These are phyloP conservation scores for Luzula sylvatica DNA, from an alignment of 176 grass and related monocot genomes.

Conservation along the genomic window DNA sequence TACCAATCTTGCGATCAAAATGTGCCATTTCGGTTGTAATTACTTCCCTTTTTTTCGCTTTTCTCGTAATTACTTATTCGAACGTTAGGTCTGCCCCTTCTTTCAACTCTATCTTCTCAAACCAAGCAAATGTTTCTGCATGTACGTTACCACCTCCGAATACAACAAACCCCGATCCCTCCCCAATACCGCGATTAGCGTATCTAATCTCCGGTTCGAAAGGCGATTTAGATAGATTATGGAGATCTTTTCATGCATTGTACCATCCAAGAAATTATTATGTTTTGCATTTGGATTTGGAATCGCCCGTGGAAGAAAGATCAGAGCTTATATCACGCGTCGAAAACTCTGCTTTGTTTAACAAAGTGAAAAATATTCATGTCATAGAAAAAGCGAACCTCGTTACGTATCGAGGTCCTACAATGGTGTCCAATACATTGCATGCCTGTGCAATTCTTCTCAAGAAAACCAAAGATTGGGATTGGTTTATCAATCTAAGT, in stretches of 20 bases:
- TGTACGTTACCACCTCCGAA: neutral
- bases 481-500: slow-evolving; percentile 99
- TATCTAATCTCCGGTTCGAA: slow-evolving; percentile 83
- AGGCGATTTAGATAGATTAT: slow-evolving; percentile 81
- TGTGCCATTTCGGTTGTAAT: slow-evolving; percentile 8
- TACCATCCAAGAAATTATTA: slow-evolving; percentile 90
- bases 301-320: slow-evolving; percentile 43
- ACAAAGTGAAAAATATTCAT: slow-evolving; percentile 48
- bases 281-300: slow-evolving; percentile 78
- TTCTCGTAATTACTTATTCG: slow-evolving; percentile 18
- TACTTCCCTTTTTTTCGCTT: neutral
- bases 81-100: slow-evolving; percentile 5
- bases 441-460: slow-evolving; percentile 84
- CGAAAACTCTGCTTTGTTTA: slow-evolving; percentile 32
- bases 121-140: slow-evolving; percentile 9
- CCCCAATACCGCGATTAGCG: slow-evolving; percentile 44
- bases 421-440: slow-evolving; percentile 91
- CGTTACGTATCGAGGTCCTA: slow-evolving; percentile 80
- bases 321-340: slow-evolving; percentile 50
- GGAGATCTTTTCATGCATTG: slow-evolving; percentile 73
- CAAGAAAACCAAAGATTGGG: slow-evolving; percentile 52
- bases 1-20: slow-evolving; percentile 16
- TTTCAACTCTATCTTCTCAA: slow-evolving; percentile 7
- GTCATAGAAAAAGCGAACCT: slow-evolving; percentile 75
- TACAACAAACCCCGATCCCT: neutral